A percentile compares a stretch with the other conserved stretches of the same genome.
Conservation (phyloP, 768 basidiomycete genomes). For the Boletus patriciae region DNA sequence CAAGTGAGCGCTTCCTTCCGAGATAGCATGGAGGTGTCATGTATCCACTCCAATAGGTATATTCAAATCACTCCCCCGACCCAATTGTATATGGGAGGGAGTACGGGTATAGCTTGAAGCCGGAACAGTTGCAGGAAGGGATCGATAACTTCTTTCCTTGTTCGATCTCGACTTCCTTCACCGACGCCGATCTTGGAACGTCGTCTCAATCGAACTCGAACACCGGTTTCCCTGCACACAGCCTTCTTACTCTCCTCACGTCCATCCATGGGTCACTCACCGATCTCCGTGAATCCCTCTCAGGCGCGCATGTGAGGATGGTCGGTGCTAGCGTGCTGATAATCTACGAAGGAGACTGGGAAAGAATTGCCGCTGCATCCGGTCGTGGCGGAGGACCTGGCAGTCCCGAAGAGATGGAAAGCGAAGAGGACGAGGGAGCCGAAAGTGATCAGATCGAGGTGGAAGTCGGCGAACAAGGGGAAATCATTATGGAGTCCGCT, state of each 20-base stretch:
- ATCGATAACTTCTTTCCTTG: constrained; percentile 78
- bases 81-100: constrained; percentile 65
- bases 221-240: constrained; percentile 54
- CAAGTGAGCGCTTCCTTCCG: constrained; percentile 58
- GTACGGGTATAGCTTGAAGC: constrained; percentile 76
- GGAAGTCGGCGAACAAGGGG: constrained; percentile 32
- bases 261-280: constrained; percentile 52
- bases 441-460: constrained; percentile 42
- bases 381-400: constrained; percentile 37
- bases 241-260: constrained; percentile 58
- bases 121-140: constrained; percentile 70
- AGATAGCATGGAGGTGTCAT: not conserved
- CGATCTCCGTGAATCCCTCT: constrained; percentile 51
- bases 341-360: constrained; percentile 69
- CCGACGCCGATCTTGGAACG: constrained; percentile 4
- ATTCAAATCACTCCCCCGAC: constrained; percentile 56
- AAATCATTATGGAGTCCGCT: constrained; percentile 23
- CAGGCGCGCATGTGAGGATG: constrained; percentile 68
- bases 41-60: constrained; percentile 51
- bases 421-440: constrained; percentile 38
- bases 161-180: constrained; percentile 17
- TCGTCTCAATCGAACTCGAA: constrained; percentile 12
- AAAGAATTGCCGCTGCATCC: constrained; percentile 35
- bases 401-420: constrained; percentile 20
- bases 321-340: constrained; percentile 80